A percentile compares a stretch with the other conserved stretches of the same genome.
These are phyloP conservation scores for Quercus lobata DNA, from an alignment of 331 rosid species.

Conservation along the genomic window DNA sequence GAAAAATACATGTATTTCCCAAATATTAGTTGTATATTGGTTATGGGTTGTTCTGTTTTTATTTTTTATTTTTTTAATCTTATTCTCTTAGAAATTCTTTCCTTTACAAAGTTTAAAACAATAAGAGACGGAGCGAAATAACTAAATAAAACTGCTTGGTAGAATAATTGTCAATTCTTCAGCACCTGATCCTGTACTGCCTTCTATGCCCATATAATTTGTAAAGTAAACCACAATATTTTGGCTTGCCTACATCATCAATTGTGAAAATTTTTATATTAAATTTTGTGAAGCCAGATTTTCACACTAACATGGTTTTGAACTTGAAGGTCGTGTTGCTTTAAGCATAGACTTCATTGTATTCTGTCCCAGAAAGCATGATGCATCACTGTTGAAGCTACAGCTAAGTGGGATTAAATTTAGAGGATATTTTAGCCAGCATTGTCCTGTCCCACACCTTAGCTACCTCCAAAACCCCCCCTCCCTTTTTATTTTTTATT, in stretches of 20 bases:
- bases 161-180: not conserved
- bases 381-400: not conserved
- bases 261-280: not conserved
- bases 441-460: not conserved
- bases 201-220: not conserved
- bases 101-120: not conserved
- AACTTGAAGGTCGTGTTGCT: not conserved
- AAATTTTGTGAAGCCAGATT: not conserved
- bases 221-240: not conserved
- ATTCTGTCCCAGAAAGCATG: not conserved
- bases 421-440: not conserved
- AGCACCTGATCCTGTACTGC: not conserved
- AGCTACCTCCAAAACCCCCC: not conserved
- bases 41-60: not conserved
- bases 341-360: not conserved
- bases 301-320: not conserved
- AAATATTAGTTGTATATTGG: not conserved
- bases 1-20: not conserved
- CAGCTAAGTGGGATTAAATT: not conserved
- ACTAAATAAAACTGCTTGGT: not conserved
- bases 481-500: not conserved
- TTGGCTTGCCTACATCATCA: not conserved
- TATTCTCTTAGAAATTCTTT: not conserved
- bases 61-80: not conserved
- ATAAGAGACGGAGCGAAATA: not conserved